Evolutionary conservation across 1,284 basidiomycete genomes (phyloP).

Genomic region (Marasmius tenuissimus): DNA sequence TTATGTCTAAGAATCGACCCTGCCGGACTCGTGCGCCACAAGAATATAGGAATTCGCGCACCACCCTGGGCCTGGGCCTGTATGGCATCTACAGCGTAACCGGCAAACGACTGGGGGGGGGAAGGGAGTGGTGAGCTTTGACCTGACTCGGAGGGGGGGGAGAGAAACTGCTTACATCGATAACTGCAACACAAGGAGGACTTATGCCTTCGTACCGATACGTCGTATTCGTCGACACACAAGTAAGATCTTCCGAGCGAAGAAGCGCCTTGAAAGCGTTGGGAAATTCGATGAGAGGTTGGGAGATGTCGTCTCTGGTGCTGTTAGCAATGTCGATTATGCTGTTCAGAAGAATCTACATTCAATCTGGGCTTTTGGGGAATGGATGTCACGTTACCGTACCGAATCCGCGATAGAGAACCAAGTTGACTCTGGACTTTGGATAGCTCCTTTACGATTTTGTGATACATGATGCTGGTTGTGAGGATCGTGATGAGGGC

Average conservation of each 20-base stretch:
- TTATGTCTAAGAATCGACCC: neutral
- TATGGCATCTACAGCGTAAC: constrained; percentile 1
- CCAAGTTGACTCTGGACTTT: neutral
- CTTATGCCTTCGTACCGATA: neutral
- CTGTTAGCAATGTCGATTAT: neutral
- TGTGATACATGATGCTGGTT: neutral
- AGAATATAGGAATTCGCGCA: neutral
- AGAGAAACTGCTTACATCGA: constrained; percentile 3
- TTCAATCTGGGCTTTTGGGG: neutral
- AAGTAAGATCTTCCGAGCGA: neutral
- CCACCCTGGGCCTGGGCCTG: neutral
- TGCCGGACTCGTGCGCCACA: constrained; percentile 1
- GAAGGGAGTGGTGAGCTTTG: no score
- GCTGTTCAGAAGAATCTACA: neutral
- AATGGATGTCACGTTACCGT: no score
- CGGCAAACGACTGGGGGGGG: neutral
- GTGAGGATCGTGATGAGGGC: neutral
- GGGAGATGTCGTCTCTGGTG: neutral
- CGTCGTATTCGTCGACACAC: neutral
- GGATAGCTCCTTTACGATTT: neutral
- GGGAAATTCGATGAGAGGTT: neutral
- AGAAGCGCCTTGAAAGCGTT: neutral
- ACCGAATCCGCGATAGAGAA: neutral
- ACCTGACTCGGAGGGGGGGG: no score
- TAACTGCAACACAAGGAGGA: neutral